Percentiles rank a stretch among this genome's conserved stretches.
Conservation (phyloP, 805 yeast species). For the Torulaspora delbrueckii region DNA sequence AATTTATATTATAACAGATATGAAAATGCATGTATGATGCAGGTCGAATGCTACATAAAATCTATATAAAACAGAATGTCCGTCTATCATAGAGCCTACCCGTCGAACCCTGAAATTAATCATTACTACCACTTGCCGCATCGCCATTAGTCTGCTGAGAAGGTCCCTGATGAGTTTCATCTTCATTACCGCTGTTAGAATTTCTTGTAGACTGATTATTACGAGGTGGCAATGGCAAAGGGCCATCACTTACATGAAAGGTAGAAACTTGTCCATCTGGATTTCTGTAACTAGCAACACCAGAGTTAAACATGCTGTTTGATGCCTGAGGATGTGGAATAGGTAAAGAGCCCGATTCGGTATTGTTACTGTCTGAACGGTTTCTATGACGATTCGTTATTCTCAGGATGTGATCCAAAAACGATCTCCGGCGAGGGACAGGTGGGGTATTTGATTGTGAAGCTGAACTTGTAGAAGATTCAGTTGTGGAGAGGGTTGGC, state of each 20-base stretch:
- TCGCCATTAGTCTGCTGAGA: constrained; percentile 1
- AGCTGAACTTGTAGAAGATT: neutral
- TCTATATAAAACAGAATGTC: neutral
- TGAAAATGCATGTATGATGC: neutral
- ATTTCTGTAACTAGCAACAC: constrained; percentile 34
- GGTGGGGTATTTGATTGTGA: neutral
- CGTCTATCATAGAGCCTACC: neutral
- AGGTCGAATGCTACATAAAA: neutral
- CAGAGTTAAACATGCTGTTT: constrained; percentile 25
- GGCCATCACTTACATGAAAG: constrained; percentile 13
- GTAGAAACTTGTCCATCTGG: constrained; percentile 30
- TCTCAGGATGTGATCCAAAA: constrained; percentile 15
- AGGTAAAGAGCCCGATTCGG: neutral
- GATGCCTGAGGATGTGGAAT: neutral
- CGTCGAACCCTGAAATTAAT: neutral
- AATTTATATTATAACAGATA: neutral
- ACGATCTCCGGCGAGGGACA: constrained; percentile 15
- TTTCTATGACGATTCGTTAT: constrained; percentile 14
- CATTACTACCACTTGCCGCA: constrained; percentile 1
- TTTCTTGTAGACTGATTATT: neutral
- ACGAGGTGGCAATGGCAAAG: constrained; percentile 10
- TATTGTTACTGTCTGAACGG: constrained; percentile 5
- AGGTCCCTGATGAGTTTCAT: neutral
- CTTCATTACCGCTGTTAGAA: neutral
- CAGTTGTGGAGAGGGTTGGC: neutral